Base-by-base conservation (phyloP, 1,284 basidiomycete species). In the Boletus albobrunnescens region DNA sequence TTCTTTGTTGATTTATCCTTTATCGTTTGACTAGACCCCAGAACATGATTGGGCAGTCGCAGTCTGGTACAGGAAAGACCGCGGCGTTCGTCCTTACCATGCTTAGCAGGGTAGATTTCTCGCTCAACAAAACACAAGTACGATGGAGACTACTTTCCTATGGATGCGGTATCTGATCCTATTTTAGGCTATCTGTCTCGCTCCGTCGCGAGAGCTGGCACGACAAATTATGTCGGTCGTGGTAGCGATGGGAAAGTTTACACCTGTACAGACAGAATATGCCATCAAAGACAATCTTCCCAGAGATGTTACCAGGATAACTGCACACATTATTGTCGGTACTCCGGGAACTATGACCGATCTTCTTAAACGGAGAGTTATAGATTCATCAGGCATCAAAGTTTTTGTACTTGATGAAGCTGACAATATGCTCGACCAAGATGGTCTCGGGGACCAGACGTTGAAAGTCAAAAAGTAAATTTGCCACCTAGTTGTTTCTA, bases 31-130 rank as follows among this genome's bases (percentile, higher is more conserved):
- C 26, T 52, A 96, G 94, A 16, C 89, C 94, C 7, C 87, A 86
- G 49, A 99, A 99, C 71, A 95, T 99, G 86, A 99, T 99, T 67
- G 96, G 94, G 10, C 96, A 99, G 72, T 97, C 94, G 41, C 96
- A 99, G 67, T 99, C 96, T 20, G 96, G 96, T 35, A 99, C 96
- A 8, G 96, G 96, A 47, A 99, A 99, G 75, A 99, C 96, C 4
- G 96, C 96, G 6, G 96, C 96, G 3, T 99, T 99, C 67, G 91
- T 94, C 12, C 77, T 99, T 46, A 94, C 94, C 23, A 99, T 99
- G 94, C 81, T 99, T 19, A 94, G 88, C 63, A 84, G 95, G 28
- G 81, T 99, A 49, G 93, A 98, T 69, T 93, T 88, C 59, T 77
- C 79, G 27, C 72, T 86, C 47, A 80, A 88, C 56, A 86, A 87